Evolutionary conservation across 805 yeast species (phyloP).

Genomic region (Candida nonsorbophila): DNA sequence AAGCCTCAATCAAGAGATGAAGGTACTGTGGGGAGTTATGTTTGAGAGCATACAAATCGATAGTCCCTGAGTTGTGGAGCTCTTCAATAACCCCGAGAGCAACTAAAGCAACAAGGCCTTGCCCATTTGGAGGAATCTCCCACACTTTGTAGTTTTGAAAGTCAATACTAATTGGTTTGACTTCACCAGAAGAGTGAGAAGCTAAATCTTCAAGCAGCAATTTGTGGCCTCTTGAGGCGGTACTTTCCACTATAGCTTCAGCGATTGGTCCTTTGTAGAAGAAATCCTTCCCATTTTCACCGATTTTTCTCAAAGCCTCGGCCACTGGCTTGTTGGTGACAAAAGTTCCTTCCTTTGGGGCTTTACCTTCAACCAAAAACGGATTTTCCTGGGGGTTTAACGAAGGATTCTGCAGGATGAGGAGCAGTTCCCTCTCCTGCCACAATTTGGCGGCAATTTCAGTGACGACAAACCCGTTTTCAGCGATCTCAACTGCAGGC

Average conservation of each 20-base stretch:
- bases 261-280: conserved; percentile 73
- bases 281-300: conserved; percentile 54
- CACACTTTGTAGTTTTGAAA: conserved; percentile 52
- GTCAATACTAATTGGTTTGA: conserved; percentile 56
- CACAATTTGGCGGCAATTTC: conserved; percentile 51
- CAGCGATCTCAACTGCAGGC: conserved; percentile 68
- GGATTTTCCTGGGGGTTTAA: conserved; percentile 17
- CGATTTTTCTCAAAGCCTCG: conserved; percentile 45
- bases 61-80: conserved; percentile 39
- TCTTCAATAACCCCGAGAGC: conserved; percentile 63
- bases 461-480: conserved; percentile 60
- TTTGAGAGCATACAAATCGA: conserved; percentile 36
- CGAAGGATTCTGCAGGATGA: conserved; percentile 33
- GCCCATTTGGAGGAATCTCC: conserved; percentile 86
- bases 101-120: conserved; percentile 70
- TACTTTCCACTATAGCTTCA: conserved; percentile 51
- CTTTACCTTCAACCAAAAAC: conserved; percentile 30
- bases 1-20: conserved; percentile 64
- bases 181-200: conserved; percentile 54
- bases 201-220: conserved; percentile 52
- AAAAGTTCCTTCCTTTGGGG: conserved; percentile 55
- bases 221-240: conserved; percentile 51
- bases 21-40: conserved; percentile 71
- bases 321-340: conserved; percentile 51
- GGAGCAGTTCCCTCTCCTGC: conserved; percentile 33